Evolutionary conservation across 2,329 filamentous ascomycete species (phyloP).

Genomic region (Penicillium sp.): DNA sequence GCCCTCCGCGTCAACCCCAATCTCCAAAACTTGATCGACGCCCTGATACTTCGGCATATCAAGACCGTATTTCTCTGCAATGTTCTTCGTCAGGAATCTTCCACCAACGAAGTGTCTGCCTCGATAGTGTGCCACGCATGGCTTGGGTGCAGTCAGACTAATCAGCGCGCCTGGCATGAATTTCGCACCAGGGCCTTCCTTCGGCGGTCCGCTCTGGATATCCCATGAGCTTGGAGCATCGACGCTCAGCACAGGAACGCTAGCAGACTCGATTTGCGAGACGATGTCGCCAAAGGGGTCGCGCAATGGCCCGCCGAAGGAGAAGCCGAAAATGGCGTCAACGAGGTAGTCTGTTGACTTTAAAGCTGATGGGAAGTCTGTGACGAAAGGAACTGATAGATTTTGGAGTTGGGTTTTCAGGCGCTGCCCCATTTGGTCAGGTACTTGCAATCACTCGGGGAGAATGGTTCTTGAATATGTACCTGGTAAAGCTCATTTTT

Average conservation of each 20-base stretch:
- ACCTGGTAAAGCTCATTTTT: constrained; percentile 89
- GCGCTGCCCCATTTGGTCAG: constrained; percentile 54
- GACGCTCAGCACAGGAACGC: constrained; percentile 76
- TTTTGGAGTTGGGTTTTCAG: constrained; percentile 80
- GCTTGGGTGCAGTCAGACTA: constrained; percentile 90
- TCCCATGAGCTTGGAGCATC: constrained; percentile 95
- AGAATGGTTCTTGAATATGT: constrained; percentile 24
- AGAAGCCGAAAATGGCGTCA: constrained; percentile 95
- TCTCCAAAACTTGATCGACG: constrained; percentile 83
- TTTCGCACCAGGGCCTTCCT: constrained; percentile 68
- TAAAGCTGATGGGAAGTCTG: constrained; percentile 69
- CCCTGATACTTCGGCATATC: constrained; percentile 80
- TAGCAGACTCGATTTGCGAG: constrained; percentile 66
- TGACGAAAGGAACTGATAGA: constrained; percentile 75
- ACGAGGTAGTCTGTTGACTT: constrained; percentile 72
- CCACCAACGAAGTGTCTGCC: constrained; percentile 92
- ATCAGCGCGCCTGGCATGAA: constrained; percentile 80
- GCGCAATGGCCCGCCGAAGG: constrained; percentile 86
- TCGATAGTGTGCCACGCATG: constrained; percentile 74
- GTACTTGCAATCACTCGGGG: constrained; percentile 3
- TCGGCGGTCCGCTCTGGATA: constrained; percentile 79
- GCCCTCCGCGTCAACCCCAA: constrained; percentile 45
- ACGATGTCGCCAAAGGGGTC: constrained; percentile 87
- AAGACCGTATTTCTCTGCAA: constrained; percentile 82
- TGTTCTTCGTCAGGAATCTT: constrained; percentile 72